These are phyloP conservation scores for Pyrenochaeta sp. DNA, from an alignment of 2,329 filamentous ascomycete genomes.

Conservation along the genomic window DNA sequence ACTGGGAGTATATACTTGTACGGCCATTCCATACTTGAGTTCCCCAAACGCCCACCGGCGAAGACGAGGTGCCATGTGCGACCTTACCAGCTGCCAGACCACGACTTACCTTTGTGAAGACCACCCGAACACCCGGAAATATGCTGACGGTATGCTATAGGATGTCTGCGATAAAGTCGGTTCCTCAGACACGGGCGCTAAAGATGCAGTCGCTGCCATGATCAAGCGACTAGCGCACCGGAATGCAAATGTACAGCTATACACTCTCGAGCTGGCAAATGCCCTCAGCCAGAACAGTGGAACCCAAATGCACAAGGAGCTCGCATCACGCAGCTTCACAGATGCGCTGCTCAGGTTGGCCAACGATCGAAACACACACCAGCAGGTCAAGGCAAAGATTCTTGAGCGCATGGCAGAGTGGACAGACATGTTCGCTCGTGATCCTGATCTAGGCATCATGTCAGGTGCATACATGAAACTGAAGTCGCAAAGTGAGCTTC, in stretches of 20 bases:
- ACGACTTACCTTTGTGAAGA: background rate
- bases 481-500: constrained; percentile 69
- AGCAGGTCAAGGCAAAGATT: constrained; percentile 96
- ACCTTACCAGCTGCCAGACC: background rate
- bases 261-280: constrained; percentile 90
- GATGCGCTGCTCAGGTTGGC: constrained; percentile 91
- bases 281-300: constrained; percentile 93
- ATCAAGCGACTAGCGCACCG: constrained; percentile 92
- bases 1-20: constrained; percentile 76
- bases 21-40: background rate
- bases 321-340: constrained; percentile 91
- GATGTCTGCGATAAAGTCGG: constrained; percentile 69
- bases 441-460: constrained; percentile 96
- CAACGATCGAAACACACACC: constrained; percentile 92
- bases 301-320: constrained; percentile 83
- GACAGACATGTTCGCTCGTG: constrained; percentile 90
- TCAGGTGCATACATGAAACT: constrained; percentile 90
- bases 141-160: constrained; percentile 39
- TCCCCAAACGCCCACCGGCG: background rate
- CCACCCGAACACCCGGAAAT: too few relatives aligned
- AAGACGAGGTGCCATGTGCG: background rate
- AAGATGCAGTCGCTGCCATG: constrained; percentile 86
- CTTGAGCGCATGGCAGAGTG: constrained; percentile 96
- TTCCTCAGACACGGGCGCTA: constrained; percentile 66
- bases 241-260: constrained; percentile 95